Evolutionary conservation across 2,329 filamentous ascomycete genomes (phyloP).

Genomic region (Coniochaeta pulveracea): DNA sequence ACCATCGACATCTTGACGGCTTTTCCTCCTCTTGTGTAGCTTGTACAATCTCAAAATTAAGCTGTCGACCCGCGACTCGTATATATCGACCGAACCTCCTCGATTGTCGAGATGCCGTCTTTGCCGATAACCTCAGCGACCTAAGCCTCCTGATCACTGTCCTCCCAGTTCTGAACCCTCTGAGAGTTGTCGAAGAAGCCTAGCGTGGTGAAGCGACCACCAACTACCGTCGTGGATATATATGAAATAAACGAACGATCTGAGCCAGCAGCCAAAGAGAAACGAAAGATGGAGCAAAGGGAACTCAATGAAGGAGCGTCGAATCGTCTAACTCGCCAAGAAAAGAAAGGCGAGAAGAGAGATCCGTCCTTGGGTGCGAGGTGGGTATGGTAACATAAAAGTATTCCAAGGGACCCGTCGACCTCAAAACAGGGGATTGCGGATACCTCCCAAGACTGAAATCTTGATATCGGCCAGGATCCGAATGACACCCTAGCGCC

Average conservation of each 20-base stretch:
- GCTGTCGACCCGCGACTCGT: conserved; percentile 46
- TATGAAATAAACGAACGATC: conserved; percentile 35
- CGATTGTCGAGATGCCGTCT: neutral
- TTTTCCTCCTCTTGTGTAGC: conserved; percentile 15
- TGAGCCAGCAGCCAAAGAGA: conserved; percentile 48
- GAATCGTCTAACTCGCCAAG: conserved; percentile 33
- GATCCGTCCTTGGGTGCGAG: conserved; percentile 11
- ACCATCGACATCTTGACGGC: conserved; percentile 27
- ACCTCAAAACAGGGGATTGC: neutral
- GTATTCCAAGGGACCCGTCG: conserved; percentile 6
- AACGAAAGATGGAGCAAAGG: conserved; percentile 25
- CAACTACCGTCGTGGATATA: conserved; percentile 18
- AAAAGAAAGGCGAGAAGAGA: conserved; percentile 18
- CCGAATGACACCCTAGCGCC: conserved; percentile 8
- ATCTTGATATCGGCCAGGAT: conserved; percentile 11
- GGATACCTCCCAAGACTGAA: conserved; percentile 7
- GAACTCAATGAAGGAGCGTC: conserved; percentile 22
- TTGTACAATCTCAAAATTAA: conserved; percentile 16
- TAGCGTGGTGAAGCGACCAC: conserved; percentile 2
- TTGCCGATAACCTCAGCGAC: neutral
- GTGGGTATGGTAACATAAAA: conserved; percentile 28
- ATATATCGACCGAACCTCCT: conserved; percentile 14
- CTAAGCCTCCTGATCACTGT: neutral
- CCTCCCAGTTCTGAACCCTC: neutral
- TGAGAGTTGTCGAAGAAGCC: too few relatives aligned